Conservation (phyloP, 192 early-diverging fungal genomes). For the Geranomyces variabilis region DNA sequence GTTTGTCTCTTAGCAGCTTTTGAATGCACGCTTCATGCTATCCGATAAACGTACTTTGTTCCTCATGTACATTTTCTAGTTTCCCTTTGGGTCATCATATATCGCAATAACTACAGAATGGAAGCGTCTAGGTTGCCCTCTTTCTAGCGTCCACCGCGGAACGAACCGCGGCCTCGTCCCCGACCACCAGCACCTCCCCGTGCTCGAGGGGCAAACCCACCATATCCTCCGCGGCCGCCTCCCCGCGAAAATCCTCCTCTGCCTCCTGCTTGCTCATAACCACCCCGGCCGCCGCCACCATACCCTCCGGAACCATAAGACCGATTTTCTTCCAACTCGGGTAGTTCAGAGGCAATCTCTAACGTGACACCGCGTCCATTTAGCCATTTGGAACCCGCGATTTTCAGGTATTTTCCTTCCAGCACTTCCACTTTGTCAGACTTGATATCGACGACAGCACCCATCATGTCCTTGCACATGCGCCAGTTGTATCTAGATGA, state of each 20-base stretch:
- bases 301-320: constrained; percentile 20
- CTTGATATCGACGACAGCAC: constrained; percentile 86
- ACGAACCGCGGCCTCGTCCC: constrained; percentile 39
- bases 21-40: no score
- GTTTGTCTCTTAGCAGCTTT: neutral
- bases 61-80: no score
- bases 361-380: constrained; percentile 67
- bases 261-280: constrained; percentile 27
- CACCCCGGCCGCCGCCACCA: constrained; percentile 49
- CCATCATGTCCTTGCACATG: constrained; percentile 77
- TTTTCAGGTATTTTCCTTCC: constrained; percentile 53
- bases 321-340: constrained; percentile 70
- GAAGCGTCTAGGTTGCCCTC: no score
- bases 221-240: constrained; percentile 51
- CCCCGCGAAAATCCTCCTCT: constrained; percentile 43
- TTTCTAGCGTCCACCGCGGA: no score
- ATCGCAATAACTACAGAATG: no score
- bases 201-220: constrained; percentile 46
- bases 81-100: no score
- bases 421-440: constrained; percentile 68
- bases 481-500: constrained; percentile 68
- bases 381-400: constrained; percentile 74
- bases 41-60: no score
- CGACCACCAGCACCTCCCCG: constrained; percentile 33
- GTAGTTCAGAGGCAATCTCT: constrained; percentile 72